Base-by-base conservation (phyloP, 768 basidiomycete genomes). In the Naganishia antarctica region DNA sequence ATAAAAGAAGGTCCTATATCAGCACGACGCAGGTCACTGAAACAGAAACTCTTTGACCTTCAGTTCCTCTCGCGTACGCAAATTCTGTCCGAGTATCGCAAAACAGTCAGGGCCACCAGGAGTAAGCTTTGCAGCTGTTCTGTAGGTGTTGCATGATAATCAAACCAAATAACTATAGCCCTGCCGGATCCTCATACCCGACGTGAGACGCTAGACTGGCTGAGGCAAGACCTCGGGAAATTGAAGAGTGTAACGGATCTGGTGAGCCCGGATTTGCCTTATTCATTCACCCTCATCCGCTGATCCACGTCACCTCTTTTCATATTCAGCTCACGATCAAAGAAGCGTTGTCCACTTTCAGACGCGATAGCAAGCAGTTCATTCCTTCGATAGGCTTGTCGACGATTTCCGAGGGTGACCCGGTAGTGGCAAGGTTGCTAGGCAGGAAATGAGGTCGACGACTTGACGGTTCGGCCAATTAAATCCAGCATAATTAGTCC, bases 171-270 rank as follows among this genome's bases (percentile, higher is more conserved):
- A 2, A 44, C 25, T 29, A 18, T 53, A 77, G 76, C 74, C 44
- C 49, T 77, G n/a, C 74, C 73, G 7, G 73, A 74, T 51, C 58
- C 70, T 6, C 29, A 63, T 15, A 74, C 72, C 9, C 67, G 76
- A 6, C 48, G 76, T 57, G 76, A 77, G 49, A 77, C 76, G n/a
- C 61, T 77, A 4, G 69, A 77, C 63, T 76, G 66, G 66, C 41
- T 77, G 1, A 40, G 76, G 66, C 63, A 63, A 5, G 76, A 77
- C 61, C 47, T 77, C 18, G 71, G 73, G 45, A 61, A 70, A 53
- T 48, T 77, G 11, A 60, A 66, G 28, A 41, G 60, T 2, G 67
- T 70, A 12, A 67, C 68, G 4, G 73, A 77, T 60, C 53, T 77
- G 18, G 76, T 75, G 40, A 63, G 75, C 13, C 31, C 37, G 28